Percentiles rank a stretch among this genome's conserved stretches.
These are phyloP conservation scores for Saturnispora dispora DNA, from an alignment of 805 yeast species.

Conservation along the genomic window DNA sequence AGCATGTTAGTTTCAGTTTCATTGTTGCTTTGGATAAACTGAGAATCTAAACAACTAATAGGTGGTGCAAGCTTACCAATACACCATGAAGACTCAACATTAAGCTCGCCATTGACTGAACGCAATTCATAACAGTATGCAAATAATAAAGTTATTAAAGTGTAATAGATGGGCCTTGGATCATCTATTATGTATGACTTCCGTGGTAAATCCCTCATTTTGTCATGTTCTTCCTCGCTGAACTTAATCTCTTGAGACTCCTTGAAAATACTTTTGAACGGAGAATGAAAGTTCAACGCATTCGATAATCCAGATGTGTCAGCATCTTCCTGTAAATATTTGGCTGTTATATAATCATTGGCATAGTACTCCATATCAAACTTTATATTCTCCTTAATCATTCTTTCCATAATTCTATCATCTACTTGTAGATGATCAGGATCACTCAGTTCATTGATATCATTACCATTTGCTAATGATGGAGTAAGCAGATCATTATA, in stretches of 20 bases:
- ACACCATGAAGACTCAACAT: conserved; percentile 89
- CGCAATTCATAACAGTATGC: conserved; percentile 68
- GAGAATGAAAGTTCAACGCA: conserved; percentile 45
- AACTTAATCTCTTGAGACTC: conserved; percentile 43
- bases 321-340: conserved; percentile 37
- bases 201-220: conserved; percentile 60
- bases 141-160: conserved; percentile 60
- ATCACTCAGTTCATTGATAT: conserved; percentile 76
- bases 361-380: conserved; percentile 88
- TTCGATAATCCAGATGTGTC: conserved; percentile 23
- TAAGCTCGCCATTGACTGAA: conserved; percentile 60
- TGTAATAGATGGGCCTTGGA: conserved; percentile 48
- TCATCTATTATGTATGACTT: conserved; percentile 49
- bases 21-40: conserved; percentile 32
- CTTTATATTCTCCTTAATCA: conserved; percentile 57
- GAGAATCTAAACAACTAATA: conserved; percentile 59
- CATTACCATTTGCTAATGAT: conserved; percentile 75
- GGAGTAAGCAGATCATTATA: conserved; percentile 54
- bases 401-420: conserved; percentile 58
- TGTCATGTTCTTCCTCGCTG: conserved; percentile 51
- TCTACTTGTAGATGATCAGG: conserved; percentile 59
- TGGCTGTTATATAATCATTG: conserved; percentile 63
- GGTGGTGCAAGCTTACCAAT: conserved; percentile 83
- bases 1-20: conserved; percentile 32
- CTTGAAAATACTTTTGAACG: conserved; percentile 32